These are phyloP conservation scores for Ambrosia artemisiifolia DNA, from an alignment of 129 eudicot species.

Conservation along the genomic window DNA sequence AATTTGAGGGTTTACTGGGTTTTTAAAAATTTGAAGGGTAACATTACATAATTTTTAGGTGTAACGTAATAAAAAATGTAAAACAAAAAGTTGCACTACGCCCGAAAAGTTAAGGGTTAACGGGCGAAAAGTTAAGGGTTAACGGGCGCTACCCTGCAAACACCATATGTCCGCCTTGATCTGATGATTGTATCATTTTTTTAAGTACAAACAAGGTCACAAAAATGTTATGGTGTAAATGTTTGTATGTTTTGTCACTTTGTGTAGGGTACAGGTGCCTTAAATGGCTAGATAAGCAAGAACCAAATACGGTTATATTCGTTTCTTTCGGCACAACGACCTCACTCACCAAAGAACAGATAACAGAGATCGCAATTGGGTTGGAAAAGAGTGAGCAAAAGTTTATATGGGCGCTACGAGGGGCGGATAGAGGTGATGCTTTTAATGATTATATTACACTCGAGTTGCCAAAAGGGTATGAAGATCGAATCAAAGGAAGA, in stretches of 20 bases:
- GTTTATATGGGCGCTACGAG: constrained; percentile 70
- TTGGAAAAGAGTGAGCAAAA: constrained; percentile 51
- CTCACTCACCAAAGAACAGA: constrained; percentile 40
- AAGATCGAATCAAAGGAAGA: constrained; percentile 32
- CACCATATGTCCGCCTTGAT: too few species aligned
- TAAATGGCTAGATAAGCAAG: constrained; percentile 56
- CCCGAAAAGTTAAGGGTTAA: too few species aligned
- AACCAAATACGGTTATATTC: constrained; percentile 36
- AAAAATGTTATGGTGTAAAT: not conserved
- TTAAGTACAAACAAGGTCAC: not conserved
- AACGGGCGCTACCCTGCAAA: too few species aligned
- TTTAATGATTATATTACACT: constrained; percentile 20
- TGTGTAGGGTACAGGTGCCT: constrained; percentile 3
- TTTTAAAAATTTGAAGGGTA: too few species aligned
- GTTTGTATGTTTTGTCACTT: not conserved
- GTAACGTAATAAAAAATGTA: too few species aligned
- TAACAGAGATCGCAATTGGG: constrained; percentile 47
- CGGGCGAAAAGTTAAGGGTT: too few species aligned
- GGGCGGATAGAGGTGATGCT: constrained; percentile 54
- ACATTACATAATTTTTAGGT: too few species aligned
- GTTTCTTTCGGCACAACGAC: constrained; percentile 57
- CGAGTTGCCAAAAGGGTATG: constrained; percentile 52
- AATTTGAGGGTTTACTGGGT: too few species aligned
- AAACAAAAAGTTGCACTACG: too few species aligned
- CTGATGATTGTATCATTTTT: not conserved